phyloP scores from a whole-genome alignment of 257 asterid genomes.

The Voacanga thouarsii region DNA sequence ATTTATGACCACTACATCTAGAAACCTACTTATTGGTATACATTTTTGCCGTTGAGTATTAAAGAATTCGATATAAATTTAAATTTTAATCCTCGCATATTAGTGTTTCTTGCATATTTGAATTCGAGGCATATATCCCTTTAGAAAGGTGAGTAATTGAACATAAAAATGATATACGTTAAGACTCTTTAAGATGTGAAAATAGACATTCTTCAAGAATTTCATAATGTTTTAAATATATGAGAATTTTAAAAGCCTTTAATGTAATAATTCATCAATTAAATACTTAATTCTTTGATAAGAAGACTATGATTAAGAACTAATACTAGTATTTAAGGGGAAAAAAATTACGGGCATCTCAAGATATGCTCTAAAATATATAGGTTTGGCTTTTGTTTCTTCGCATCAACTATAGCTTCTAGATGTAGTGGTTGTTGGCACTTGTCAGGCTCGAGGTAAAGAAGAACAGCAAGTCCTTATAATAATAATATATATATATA shows the following conservation, averaged over 20 bases:
- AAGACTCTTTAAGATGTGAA: neutral
- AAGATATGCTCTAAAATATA: neutral
- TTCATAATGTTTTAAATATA: too few relatives aligned
- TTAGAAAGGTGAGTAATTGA: neutral
- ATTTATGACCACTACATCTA: neutral
- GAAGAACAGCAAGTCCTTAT: neutral
- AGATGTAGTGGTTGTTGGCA: slow-evolving; percentile 12
- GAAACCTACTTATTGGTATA: too few relatives aligned
- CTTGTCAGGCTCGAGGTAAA: neutral
- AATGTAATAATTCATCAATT: neutral
- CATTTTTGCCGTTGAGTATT: too few relatives aligned
- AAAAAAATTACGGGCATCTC: neutral
- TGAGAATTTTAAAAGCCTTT: too few relatives aligned
- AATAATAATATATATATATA: neutral
- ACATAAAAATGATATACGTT: neutral
- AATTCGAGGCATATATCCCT: too few relatives aligned
- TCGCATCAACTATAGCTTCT: slow-evolving; percentile 5
- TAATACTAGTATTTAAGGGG: neutral
- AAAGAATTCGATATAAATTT: too few relatives aligned
- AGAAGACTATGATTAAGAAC: too few relatives aligned
- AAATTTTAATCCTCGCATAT: too few relatives aligned
- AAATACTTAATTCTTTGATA: too few relatives aligned
- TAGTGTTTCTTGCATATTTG: too few relatives aligned
- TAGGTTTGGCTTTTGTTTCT: neutral
- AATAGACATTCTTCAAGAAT: too few relatives aligned